A percentile compares a stretch with the other conserved stretches of the same genome.
These are phyloP conservation scores for Hemileia vastatrix DNA, from an alignment of 1,284 basidiomycete species.

Conservation along the genomic window DNA sequence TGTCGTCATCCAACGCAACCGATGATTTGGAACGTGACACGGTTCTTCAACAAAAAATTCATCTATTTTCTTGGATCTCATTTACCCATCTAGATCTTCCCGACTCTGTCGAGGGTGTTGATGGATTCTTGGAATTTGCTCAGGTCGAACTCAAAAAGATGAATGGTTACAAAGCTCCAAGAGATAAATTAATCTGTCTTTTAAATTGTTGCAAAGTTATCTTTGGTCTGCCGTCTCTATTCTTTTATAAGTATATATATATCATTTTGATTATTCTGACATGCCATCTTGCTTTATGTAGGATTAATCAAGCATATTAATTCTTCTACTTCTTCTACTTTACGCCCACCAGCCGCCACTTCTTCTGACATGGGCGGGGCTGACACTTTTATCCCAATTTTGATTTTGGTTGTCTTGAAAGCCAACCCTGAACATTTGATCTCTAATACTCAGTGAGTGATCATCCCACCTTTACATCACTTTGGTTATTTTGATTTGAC, in stretches of 20 bases:
- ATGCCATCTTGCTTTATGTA: not conserved
- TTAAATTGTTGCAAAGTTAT: constrained; percentile 99
- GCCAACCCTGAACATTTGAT: constrained; percentile 86
- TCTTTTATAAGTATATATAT: constrained; percentile 32
- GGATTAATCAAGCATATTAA: constrained; percentile 15
- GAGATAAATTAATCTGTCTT: constrained; percentile 96
- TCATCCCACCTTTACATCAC: not conserved
- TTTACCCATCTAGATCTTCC: constrained; percentile 76
- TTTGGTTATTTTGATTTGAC: not conserved
- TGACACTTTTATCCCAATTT: constrained; percentile 85
- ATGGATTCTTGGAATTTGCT: constrained; percentile 86
- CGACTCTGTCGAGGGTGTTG: constrained; percentile 50
- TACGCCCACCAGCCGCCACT: constrained; percentile 25
- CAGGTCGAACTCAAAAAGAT: constrained; percentile 93
- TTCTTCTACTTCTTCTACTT: constrained; percentile 4
- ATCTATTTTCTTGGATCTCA: constrained; percentile 78
- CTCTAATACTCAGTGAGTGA: constrained; percentile 83
- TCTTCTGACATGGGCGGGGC: constrained; percentile 48
- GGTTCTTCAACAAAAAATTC: constrained; percentile 79
- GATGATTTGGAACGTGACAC: constrained; percentile 93
- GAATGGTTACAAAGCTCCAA: constrained; percentile 95
- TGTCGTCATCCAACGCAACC: constrained; percentile 57
- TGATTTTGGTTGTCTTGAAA: constrained; percentile 88
- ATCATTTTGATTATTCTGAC: not conserved
- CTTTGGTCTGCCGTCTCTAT: constrained; percentile 59